Percentiles rank a stretch among this genome's conserved stretches.
phyloP scores from a whole-genome alignment of 2,329 filamentous ascomycete genomes.

The Talaromyces sp. region DNA sequence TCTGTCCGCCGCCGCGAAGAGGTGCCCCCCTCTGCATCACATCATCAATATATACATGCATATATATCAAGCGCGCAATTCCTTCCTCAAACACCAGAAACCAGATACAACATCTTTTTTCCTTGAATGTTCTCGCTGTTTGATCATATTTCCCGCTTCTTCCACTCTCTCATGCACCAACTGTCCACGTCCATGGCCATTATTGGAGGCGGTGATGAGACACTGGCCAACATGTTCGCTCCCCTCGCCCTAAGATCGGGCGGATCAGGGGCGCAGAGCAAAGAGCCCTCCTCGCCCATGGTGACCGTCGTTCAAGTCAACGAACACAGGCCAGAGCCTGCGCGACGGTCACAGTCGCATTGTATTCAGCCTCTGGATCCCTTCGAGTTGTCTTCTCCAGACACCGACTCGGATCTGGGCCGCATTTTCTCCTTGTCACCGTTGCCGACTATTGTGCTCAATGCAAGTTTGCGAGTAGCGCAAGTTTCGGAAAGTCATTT shows the following conservation, averaged over 20 bases:
- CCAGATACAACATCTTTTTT: neutral
- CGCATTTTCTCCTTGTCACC: conserved; percentile 30
- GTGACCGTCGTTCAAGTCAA: neutral
- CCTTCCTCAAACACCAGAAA: neutral
- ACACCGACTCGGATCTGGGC: conserved; percentile 19
- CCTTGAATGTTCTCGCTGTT: neutral
- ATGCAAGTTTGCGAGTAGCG: conserved; percentile 35
- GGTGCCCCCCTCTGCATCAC: neutral
- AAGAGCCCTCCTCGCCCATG: neutral
- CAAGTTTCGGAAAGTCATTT: conserved; percentile 46
- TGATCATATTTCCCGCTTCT: neutral
- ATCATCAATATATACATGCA: neutral
- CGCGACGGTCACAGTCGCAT: neutral
- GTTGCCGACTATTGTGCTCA: conserved; percentile 38
- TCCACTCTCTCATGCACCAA: neutral
- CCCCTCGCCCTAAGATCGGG: neutral
- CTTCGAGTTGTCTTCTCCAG: conserved; percentile 6
- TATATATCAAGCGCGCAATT: neutral
- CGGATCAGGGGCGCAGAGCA: neutral
- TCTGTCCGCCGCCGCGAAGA: neutral
- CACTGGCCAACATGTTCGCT: conserved; percentile 10
- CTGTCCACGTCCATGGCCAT: conserved; percentile 1
- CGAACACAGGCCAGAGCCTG: neutral
- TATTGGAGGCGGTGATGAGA: neutral
- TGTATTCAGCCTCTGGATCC: conserved; percentile 7